phyloP scores from a whole-genome alignment of 495 filamentous ascomycete genomes.

The Trichoderma gamsii region DNA sequence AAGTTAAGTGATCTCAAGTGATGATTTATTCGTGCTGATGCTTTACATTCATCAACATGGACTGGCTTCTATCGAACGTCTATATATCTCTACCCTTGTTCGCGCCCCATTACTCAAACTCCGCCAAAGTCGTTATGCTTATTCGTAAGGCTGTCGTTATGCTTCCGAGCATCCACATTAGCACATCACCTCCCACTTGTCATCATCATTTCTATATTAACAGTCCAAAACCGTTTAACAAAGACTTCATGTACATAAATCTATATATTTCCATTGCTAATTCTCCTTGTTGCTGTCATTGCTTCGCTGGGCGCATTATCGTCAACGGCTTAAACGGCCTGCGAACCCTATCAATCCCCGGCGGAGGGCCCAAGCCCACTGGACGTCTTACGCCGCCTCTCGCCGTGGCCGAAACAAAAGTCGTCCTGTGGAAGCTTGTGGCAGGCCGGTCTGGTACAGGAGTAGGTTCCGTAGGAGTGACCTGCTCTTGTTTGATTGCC shows the following conservation, averaged over 20 bases:
- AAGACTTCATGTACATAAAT: not conserved
- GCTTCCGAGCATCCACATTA: not conserved
- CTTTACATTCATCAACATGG: not conserved
- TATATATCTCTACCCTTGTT: not conserved
- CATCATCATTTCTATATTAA: not conserved
- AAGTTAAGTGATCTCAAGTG: too few relatives aligned
- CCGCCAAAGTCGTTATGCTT: not conserved
- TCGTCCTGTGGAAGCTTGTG: conserved; percentile 37
- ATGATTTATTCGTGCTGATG: not conserved
- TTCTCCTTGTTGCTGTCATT: not conserved
- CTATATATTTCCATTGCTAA: not conserved
- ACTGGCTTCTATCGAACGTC: not conserved
- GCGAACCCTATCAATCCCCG: conserved; percentile 36
- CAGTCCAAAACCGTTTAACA: not conserved
- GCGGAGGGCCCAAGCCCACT: conserved; percentile 23
- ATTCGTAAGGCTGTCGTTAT: conserved; percentile 4
- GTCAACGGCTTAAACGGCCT: conserved; percentile 45
- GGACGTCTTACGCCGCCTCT: conserved; percentile 29
- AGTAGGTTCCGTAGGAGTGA: conserved; percentile 16
- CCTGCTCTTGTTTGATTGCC: conserved; percentile 24
- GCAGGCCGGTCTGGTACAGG: conserved; percentile 33
- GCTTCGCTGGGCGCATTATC: conserved; percentile 29
- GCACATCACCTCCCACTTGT: not conserved
- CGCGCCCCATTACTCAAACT: not conserved
- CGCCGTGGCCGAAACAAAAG: conserved; percentile 25